A percentile compares a stretch with the other conserved stretches of the same genome.
Conservation (phyloP, 257 asterid genomes). For the Galeopsis tetrahit region DNA sequence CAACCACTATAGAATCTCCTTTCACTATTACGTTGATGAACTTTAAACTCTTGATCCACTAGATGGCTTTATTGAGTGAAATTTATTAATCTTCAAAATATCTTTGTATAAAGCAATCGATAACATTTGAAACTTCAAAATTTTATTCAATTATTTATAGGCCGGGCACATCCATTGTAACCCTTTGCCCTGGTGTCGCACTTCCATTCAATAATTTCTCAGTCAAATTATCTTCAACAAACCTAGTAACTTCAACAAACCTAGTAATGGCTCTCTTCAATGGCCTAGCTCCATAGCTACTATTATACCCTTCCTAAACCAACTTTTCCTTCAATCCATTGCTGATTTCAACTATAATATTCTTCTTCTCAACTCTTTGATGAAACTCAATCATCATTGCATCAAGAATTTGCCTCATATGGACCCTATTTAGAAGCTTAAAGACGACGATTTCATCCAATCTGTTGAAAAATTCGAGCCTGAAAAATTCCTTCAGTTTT, state of each 20-base stretch:
- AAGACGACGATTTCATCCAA: conserved; percentile 65
- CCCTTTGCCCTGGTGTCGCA: conserved; percentile 47
- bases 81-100: no score
- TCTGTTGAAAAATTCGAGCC: conserved; percentile 68
- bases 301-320: conserved; percentile 55
- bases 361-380: conserved; percentile 46
- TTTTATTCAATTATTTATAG: neutral
- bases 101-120: neutral
- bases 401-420: conserved; percentile 59
- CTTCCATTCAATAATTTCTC: conserved; percentile 57
- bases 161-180: conserved; percentile 47
- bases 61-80: no score
- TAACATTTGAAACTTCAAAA: no score
- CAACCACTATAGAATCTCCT: no score
- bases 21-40: no score
- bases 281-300: conserved; percentile 67
- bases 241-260: conserved; percentile 62
- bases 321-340: conserved; percentile 52
- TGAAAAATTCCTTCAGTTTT: conserved; percentile 51
- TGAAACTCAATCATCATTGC: conserved; percentile 55
- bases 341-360: conserved; percentile 49
- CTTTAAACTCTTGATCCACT: no score
- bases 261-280: conserved; percentile 63
- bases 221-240: conserved; percentile 66
- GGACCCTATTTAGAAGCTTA: conserved; percentile 49